Base-by-base conservation (phyloP, 2,329 filamentous ascomycete genomes). In the Fusarium lyarnte region DNA sequence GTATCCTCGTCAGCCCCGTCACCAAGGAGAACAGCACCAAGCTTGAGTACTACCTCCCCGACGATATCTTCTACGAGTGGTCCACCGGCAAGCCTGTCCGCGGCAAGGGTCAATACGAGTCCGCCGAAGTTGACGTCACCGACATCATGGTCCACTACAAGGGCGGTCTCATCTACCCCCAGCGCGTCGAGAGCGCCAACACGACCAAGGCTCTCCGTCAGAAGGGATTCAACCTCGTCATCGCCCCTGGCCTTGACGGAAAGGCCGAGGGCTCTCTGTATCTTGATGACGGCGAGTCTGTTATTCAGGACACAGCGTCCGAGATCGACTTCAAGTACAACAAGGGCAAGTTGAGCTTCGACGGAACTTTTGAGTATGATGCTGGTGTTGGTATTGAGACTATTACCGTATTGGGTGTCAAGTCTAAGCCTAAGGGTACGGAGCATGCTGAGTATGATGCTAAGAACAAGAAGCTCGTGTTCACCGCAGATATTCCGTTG, bases 211-310 rank as follows among this genome's bases (percentile, higher is more conserved):
- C 86, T 29, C 82, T 93, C 42, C 85, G 91, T 21, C 86, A 88
- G 70, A 84, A 92, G 74, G 85, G 90, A 58, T 94, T 95, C 80
- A 86, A 90, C 74, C 82, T 95, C 55, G 78, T 94, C 31, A 85
- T 95, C 36, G 91, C 92, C 0, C 87, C 92, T 0, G 89, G 86
- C 2, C 76, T 80, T 0, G 84, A 92, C 58, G 92, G 91, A 3
- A 88, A 82, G 12, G 93, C 93, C 0, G 79, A 78, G 1, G 93
- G 93, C 0, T 84, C 84, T 25, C 82, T 95, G 65, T 95, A 94
- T 76, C 83, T 95, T 6, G 93, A 95, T 72, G 93, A 95, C 66
- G 93, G 93, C 17, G 88, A 89, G 67, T 90, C 87, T 27, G 75
- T 94, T 42, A 82, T 87, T 59, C 92, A 92, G 80, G 75, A 82